A percentile compares a stretch with the other conserved stretches of the same genome.
These are phyloP conservation scores for Chytriomyces confervae DNA, from an alignment of 192 early-diverging fungal genomes.

Conservation along the genomic window DNA sequence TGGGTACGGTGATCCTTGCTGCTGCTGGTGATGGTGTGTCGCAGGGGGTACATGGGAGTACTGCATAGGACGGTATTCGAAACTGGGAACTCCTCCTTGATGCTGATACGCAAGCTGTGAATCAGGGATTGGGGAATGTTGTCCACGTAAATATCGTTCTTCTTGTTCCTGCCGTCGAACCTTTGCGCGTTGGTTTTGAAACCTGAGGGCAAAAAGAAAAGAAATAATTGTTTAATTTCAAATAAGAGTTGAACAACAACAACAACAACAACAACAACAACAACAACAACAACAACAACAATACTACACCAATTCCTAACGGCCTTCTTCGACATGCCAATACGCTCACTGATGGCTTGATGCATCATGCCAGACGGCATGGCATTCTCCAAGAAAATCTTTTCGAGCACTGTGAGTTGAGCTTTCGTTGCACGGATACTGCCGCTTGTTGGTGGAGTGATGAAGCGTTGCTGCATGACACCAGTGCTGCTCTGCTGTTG, in stretches of 20 bases:
- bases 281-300: not conserved
- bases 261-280: not conserved
- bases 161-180: constrained; percentile 20
- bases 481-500: not conserved
- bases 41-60: not conserved
- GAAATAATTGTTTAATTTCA: not conserved
- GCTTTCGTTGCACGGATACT: constrained; percentile 65
- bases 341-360: constrained; percentile 60
- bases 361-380: constrained; percentile 73
- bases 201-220: constrained; percentile 25
- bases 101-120: not conserved
- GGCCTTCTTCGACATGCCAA: constrained; percentile 74
- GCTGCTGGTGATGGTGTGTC: not conserved
- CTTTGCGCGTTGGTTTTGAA: constrained; percentile 84
- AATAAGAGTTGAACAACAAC: not conserved
- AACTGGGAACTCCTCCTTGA: not conserved
- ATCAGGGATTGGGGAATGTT: not conserved
- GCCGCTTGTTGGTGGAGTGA: constrained; percentile 9
- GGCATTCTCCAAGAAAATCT: constrained; percentile 69
- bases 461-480: not conserved
- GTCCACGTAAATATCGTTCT: not conserved
- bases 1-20: not conserved
- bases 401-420: constrained; percentile 74
- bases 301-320: constrained; percentile 77
- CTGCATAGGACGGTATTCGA: no score